These are phyloP conservation scores for Conoideocrella luteorostrata DNA, from an alignment of 2,329 filamentous ascomycete species.

Conservation along the genomic window DNA sequence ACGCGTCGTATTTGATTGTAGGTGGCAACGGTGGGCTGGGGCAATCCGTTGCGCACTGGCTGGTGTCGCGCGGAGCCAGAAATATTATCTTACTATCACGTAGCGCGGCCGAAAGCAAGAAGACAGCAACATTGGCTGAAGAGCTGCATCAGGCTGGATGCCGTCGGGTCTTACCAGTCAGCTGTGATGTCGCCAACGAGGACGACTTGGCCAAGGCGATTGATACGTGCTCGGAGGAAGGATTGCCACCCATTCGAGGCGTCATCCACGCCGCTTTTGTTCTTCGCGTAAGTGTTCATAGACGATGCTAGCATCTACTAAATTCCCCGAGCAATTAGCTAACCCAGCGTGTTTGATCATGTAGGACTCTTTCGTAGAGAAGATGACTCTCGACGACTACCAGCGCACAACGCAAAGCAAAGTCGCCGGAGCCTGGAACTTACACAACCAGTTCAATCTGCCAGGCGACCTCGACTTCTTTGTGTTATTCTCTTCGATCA, in stretches of 20 bases:
- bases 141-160: slow-evolving; percentile 12
- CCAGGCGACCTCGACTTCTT: slow-evolving; percentile 23
- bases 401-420: slow-evolving; percentile 22
- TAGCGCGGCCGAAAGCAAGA: slow-evolving; percentile 16
- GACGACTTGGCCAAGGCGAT: slow-evolving; percentile 13
- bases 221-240: slow-evolving; percentile 17
- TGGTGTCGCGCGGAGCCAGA: slow-evolving; percentile 19
- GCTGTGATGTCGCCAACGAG: slow-evolving; percentile 24
- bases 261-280: slow-evolving; percentile 36
- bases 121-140: slow-evolving; percentile 12
- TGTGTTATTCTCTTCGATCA: slow-evolving; percentile 21
- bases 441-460: slow-evolving; percentile 20
- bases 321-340: too few relatives aligned
- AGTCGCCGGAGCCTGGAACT: slow-evolving; percentile 25
- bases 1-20: slow-evolving; percentile 20
- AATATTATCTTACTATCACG: slow-evolving; percentile 23
- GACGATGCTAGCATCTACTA: too few relatives aligned
- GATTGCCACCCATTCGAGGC: slow-evolving; percentile 17
- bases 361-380: slow-evolving; percentile 13
- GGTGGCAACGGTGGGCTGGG: slow-evolving; percentile 23
- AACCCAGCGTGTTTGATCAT: too few relatives aligned
- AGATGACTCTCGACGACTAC: slow-evolving; percentile 22
- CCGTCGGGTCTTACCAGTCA: not conserved
- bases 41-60: slow-evolving; percentile 16
- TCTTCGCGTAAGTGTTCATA: slow-evolving; percentile 9